These are phyloP conservation scores for Penicillium nordicum DNA, from an alignment of 2,329 filamentous ascomycete species.

Conservation along the genomic window DNA sequence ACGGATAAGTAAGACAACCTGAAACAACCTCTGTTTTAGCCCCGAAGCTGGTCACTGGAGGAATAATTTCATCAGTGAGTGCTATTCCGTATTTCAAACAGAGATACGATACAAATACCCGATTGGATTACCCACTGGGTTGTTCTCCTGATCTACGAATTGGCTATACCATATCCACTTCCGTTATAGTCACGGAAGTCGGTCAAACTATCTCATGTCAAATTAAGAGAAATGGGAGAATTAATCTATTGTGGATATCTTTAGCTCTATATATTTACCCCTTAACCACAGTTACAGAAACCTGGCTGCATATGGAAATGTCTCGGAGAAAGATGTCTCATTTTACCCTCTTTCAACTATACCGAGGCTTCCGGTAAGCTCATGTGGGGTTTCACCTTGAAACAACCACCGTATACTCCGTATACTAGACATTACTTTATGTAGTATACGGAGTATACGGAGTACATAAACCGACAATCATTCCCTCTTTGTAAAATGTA, in stretches of 20 bases:
- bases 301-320: neutral
- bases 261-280: neutral
- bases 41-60: slow-evolving; percentile 9
- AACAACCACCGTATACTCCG: neutral
- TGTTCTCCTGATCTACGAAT: neutral
- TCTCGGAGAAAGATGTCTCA: neutral
- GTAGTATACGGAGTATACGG: neutral
- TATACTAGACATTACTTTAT: neutral
- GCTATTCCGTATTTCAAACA: neutral
- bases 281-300: neutral
- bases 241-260: neutral
- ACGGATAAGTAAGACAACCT: neutral
- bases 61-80: slow-evolving; percentile 5
- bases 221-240: neutral
- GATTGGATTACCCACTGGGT: no score
- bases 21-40: slow-evolving; percentile 9
- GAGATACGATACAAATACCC: no score
- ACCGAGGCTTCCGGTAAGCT: neutral
- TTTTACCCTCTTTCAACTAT: neutral
- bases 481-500: neutral
- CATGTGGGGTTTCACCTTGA: neutral
- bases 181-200: no score
- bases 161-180: neutral
- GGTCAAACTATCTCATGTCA: no score
- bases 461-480: neutral